Percentiles rank a stretch among this genome's conserved stretches.
Evolutionary conservation across 2,329 filamentous ascomycete species (phyloP).

Genomic region (Pestalotiopsis sp.): DNA sequence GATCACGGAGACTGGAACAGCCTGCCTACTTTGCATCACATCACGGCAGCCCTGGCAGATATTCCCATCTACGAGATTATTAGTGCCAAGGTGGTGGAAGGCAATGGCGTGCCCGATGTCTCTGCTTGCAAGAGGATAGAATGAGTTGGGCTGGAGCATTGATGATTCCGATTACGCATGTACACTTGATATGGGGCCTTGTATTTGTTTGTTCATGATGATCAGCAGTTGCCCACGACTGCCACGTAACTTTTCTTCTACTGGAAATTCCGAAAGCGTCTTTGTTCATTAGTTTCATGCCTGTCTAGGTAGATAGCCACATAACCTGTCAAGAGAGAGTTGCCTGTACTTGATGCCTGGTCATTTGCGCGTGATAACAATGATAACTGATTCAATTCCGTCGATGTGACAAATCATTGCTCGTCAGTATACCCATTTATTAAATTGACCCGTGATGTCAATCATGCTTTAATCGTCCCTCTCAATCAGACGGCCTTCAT

Average conservation of each 20-base stretch:
- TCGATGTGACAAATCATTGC: no score
- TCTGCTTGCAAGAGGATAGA: constrained; percentile 25
- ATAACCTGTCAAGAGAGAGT: no score
- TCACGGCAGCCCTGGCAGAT: constrained; percentile 53
- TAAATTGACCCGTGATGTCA: no score
- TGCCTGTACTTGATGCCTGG: no score
- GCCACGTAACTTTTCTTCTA: not conserved
- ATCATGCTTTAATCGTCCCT: no score
- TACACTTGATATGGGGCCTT: no score
- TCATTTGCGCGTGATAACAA: no score
- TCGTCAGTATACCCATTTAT: no score
- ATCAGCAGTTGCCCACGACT: not conserved
- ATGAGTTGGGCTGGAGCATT: not conserved
- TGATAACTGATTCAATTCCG: no score
- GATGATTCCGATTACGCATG: not conserved
- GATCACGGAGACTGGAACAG: constrained; percentile 53
- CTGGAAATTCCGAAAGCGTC: not conserved
- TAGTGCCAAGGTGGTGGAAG: constrained; percentile 57
- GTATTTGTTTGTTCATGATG: not conserved
- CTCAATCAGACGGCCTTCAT: no score
- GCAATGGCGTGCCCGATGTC: constrained; percentile 53
- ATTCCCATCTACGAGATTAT: constrained; percentile 61
- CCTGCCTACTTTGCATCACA: constrained; percentile 63
- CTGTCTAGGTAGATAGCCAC: no score
- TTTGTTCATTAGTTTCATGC: no score